phyloP scores from a whole-genome alignment of 805 yeast genomes.

The Candida chauliodis region DNA sequence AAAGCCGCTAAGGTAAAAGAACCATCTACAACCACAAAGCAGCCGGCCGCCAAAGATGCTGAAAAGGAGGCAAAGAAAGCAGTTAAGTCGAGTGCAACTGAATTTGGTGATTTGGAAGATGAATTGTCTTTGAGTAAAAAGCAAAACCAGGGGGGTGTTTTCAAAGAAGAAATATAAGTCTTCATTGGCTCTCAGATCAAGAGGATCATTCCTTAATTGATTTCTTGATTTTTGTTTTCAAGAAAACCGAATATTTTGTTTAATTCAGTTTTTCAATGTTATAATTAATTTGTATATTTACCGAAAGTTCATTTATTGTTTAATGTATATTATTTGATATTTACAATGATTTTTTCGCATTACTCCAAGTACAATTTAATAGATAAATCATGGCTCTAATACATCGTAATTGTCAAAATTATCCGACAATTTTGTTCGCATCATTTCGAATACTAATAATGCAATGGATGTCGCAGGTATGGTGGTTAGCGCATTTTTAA shows the following conservation, averaged over 20 bases:
- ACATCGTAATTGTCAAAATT: constrained; percentile 21
- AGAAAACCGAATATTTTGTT: not conserved
- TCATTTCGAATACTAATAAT: constrained; percentile 75
- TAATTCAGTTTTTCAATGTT: no score
- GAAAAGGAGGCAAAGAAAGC: constrained; percentile 12
- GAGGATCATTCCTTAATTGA: not conserved
- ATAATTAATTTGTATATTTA: not conserved
- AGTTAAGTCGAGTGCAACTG: constrained; percentile 3
- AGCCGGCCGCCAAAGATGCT: constrained; percentile 11
- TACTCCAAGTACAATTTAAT: no score
- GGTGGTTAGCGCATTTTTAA: constrained; percentile 64
- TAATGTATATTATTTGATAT: not conserved
- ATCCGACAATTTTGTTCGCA: constrained; percentile 49
- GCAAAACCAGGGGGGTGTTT: constrained; percentile 33
- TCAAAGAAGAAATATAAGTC: constrained; percentile 38
- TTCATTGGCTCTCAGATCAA: not conserved
- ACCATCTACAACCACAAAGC: constrained; percentile 2
- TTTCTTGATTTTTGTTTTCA: not conserved
- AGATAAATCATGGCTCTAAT: constrained; percentile 7
- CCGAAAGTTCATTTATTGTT: not conserved
- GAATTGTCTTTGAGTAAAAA: constrained; percentile 22
- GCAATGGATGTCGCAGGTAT: constrained; percentile 91
- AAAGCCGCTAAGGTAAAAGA: constrained; percentile 1
- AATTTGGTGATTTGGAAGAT: constrained; percentile 23
- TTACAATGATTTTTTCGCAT: no score